Percentiles rank a stretch among this genome's conserved stretches.
Conservation (phyloP, 179 eudicot genomes). For the Drosera spatulata region DNA sequence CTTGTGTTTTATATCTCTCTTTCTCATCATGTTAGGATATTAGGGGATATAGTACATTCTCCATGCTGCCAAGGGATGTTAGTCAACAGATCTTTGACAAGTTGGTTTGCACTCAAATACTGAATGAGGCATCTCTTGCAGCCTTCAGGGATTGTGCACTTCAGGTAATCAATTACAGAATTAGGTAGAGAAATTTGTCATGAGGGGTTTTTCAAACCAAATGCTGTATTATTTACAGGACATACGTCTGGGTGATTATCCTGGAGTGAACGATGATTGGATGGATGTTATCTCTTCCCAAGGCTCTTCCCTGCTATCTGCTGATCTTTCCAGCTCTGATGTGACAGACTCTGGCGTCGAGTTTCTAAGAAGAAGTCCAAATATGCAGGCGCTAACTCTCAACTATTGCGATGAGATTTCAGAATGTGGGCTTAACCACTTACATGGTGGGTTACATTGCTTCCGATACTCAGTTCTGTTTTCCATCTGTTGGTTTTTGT, state of each 20-base stretch:
- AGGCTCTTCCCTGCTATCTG: constrained; percentile 68
- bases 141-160: constrained; percentile 89
- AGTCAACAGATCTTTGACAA: constrained; percentile 84
- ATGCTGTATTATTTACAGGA: constrained; percentile 40
- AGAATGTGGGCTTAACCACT: constrained; percentile 53
- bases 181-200: no score
- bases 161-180: constrained; percentile 27
- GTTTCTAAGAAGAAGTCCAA: constrained; percentile 51
- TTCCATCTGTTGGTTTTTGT: background rate
- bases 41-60: constrained; percentile 42
- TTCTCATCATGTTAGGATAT: constrained; percentile 42
- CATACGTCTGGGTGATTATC: constrained; percentile 72
- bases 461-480: background rate
- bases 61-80: constrained; percentile 80
- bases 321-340: constrained; percentile 80
- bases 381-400: constrained; percentile 51
- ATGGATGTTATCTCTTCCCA: constrained; percentile 75
- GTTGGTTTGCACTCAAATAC: constrained; percentile 47
- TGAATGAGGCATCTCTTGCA: constrained; percentile 47
- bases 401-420: constrained; percentile 69
- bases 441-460: constrained; percentile 33
- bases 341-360: constrained; percentile 69
- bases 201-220: background rate
- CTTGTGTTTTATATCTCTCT: background rate
- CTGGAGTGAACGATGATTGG: constrained; percentile 71